Evolutionary conservation across 2,329 filamentous ascomycete genomes (phyloP), one percentile per base, ranked within the genome.

Genomic region (Pseudofabraea citricarpa): DNA sequence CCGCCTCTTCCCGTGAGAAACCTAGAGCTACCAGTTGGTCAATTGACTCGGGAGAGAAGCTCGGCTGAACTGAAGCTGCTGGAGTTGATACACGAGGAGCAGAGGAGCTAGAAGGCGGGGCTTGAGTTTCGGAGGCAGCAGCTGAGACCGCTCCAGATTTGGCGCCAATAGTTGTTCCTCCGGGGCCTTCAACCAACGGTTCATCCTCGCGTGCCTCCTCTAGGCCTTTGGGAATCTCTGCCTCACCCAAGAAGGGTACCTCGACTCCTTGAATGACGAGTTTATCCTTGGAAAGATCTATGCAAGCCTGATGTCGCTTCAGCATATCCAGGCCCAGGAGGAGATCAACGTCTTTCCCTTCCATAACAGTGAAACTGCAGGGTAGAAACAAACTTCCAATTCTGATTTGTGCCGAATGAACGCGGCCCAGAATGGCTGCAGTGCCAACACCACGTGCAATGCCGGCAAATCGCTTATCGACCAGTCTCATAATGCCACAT

Each of bases 281-380:
- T 50, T 83, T 87, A 58, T 93, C 89, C 58, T 84, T 85, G 51
- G 81, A 77, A 10, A 98, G 75, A 63, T 98, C 93, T 58, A 98
- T 91, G 56, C 78, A 86, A 26, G 91, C 93, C 66, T 95, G 91
- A 66, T 97, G 90, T 29, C 93, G 81, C 69, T 95, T 96, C 49
- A 98, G 75, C 88, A 98, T 98, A 64, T 98, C 93, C 32, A 98
- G 71, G 3, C 93, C 93, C 10, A 98, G 79, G 2, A 98, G 77
- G 15, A 98, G 74, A 62, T 97, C 93, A 19, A 98, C 93, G 41
- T 89, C 83, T 67, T 97, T 98, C 52, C 93, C 93, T 69, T 98
- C 93, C 93, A 98, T 98, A 60, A 98, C 93, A 3, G 93, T 98
- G 65, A 98, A 98, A 47, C 90, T 93, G 69, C 90, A 97, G 3